These are phyloP conservation scores for Tremella fuciformis DNA, from an alignment of 768 basidiomycete species.

Conservation along the genomic window DNA sequence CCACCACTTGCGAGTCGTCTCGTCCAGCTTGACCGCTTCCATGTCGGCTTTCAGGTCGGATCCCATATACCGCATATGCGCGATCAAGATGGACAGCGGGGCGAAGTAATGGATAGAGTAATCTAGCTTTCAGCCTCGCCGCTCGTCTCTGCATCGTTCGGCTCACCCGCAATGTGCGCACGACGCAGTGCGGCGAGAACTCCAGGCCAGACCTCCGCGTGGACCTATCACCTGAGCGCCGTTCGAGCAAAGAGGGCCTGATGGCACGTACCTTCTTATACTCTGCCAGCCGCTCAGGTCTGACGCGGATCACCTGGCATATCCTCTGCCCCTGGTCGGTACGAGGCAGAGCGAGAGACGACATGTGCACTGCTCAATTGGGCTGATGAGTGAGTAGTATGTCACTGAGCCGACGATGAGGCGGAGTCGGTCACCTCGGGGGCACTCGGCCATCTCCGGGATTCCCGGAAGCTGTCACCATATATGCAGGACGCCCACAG, in stretches of 20 bases:
- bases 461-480: no score
- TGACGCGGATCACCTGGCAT: slow-evolving; percentile 71
- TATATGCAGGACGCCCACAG: no score
- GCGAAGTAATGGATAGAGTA: slow-evolving; percentile 73
- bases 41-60: slow-evolving; percentile 66
- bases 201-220: slow-evolving; percentile 66
- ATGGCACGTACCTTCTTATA: slow-evolving; percentile 50
- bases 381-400: no score
- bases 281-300: slow-evolving; percentile 50
- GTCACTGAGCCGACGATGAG: no score
- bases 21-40: slow-evolving; percentile 62
- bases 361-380: no score
- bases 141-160: not conserved
- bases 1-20: slow-evolving; percentile 76
- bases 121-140: slow-evolving; percentile 53
- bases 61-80: slow-evolving; percentile 74
- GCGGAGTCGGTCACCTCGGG: no score
- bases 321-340: slow-evolving; percentile 56
- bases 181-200: slow-evolving; percentile 64
- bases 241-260: not conserved
- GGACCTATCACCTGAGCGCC: slow-evolving; percentile 44
- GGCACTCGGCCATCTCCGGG: no score
- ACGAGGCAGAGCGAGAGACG: slow-evolving; percentile 24
- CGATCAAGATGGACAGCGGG: slow-evolving; percentile 61
- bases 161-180: slow-evolving; percentile 59